A percentile compares a stretch with the other conserved stretches of the same genome.
These are phyloP conservation scores for Geoglossum glabrum DNA, from an alignment of 495 filamentous ascomycete species.

Conservation along the genomic window DNA sequence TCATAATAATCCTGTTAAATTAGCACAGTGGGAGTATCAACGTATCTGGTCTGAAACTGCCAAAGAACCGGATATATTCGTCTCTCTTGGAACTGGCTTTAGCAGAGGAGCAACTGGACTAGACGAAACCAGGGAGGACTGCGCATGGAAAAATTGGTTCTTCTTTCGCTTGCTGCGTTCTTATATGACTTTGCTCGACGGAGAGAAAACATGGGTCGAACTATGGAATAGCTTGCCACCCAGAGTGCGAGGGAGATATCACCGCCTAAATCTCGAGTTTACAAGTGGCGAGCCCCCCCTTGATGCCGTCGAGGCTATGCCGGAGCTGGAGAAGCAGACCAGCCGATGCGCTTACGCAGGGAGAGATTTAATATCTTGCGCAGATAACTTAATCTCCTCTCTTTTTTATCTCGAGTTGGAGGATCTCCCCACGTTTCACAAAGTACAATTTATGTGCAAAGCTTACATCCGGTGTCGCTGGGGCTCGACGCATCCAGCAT, in stretches of 20 bases:
- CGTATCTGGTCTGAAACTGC: constrained; percentile 3
- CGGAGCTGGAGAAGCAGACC: too few relatives aligned
- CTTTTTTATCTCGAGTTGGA: background rate
- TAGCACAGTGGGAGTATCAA: constrained; percentile 7
- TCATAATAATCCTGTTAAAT: constrained; percentile 3
- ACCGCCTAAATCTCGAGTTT: too few relatives aligned
- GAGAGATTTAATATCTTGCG: background rate
- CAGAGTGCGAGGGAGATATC: too few relatives aligned
- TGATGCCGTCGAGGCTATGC: too few relatives aligned
- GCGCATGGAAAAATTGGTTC: too few relatives aligned
- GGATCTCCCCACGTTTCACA: background rate
- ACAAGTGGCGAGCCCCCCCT: too few relatives aligned
- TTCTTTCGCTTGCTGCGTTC: too few relatives aligned
- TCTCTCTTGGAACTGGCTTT: background rate
- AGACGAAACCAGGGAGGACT: too few relatives aligned
- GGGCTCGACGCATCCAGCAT: background rate
- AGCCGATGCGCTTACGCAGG: too few relatives aligned
- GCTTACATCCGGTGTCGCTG: constrained; percentile 3
- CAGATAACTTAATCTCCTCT: background rate
- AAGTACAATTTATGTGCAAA: background rate
- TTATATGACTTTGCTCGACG: too few relatives aligned
- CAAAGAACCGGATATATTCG: constrained; percentile 2
- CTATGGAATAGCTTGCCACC: too few relatives aligned
- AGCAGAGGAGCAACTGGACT: background rate
- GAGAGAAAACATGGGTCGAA: too few relatives aligned